Conservation (phyloP, 495 filamentous ascomycete genomes). For the Penicillium goetzii region DNA sequence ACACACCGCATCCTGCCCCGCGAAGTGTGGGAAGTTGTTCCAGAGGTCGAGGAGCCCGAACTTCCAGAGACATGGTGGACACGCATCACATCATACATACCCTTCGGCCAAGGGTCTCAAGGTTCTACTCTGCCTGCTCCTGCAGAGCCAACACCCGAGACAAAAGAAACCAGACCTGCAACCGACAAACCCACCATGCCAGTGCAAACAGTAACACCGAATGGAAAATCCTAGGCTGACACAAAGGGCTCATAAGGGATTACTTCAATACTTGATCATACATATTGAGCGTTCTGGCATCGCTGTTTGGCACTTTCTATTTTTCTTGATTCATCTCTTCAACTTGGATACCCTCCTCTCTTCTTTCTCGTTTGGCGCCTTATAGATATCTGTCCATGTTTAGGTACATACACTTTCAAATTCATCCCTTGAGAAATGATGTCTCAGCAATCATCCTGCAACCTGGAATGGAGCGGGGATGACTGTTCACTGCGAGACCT, state of each 20-base stretch:
- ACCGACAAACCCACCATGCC: background rate
- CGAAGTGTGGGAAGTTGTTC: conserved; percentile 50
- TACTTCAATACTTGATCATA: background rate
- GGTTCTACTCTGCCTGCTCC: background rate
- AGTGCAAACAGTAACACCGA: background rate
- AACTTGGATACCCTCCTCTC: conserved; percentile 8
- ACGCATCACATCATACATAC: conserved; percentile 39
- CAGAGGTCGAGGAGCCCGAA: conserved; percentile 34
- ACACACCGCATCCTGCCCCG: conserved; percentile 47
- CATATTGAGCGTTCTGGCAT: background rate
- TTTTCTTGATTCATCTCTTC: background rate
- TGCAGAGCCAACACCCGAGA: background rate
- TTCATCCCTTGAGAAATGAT: background rate
- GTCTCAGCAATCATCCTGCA: background rate
- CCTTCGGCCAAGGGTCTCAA: conserved; percentile 24
- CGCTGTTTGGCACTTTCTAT: background rate
- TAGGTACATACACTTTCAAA: background rate
- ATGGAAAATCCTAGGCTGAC: background rate
- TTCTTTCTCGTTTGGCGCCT: background rate
- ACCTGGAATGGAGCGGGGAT: background rate
- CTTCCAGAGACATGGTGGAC: conserved; percentile 39
- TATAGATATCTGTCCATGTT: background rate
- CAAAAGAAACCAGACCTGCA: background rate
- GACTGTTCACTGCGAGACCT: background rate
- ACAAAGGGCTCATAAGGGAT: background rate